A percentile compares a stretch with the other conserved stretches of the same genome.
Evolutionary conservation across 2,329 filamentous ascomycete species (phyloP).

Genomic region (Coniochaeta prunicola): DNA sequence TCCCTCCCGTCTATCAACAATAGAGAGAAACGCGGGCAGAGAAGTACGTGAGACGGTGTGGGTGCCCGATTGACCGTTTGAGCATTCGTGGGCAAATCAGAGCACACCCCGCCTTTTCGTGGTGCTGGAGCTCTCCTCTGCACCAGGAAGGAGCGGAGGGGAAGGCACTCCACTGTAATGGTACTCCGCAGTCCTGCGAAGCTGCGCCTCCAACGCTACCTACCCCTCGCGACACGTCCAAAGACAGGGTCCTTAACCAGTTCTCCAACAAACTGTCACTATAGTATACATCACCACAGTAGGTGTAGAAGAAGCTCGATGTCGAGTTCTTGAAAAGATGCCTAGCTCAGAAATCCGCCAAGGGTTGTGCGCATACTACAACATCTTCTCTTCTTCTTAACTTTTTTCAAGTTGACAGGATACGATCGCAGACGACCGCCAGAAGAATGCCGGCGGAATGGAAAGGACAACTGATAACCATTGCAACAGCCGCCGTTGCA

Average conservation of each 20-base stretch:
- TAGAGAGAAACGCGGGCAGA: background rate
- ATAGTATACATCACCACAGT: no score
- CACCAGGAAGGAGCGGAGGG: conserved; percentile 1
- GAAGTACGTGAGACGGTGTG: background rate
- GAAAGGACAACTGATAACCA: no score
- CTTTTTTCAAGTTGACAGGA: background rate
- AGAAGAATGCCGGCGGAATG: no score
- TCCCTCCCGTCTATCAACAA: no score
- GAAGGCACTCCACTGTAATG: background rate
- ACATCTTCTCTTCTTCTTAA: background rate
- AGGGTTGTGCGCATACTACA: background rate
- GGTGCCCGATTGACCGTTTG: background rate
- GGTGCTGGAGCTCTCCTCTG: background rate
- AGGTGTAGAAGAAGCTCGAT: no score
- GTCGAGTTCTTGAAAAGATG: background rate
- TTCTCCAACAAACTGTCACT: background rate
- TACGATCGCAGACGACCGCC: no score
- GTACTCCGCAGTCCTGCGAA: background rate
- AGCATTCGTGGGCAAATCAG: background rate
- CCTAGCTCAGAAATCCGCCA: background rate
- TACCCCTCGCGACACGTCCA: background rate
- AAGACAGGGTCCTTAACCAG: no score
- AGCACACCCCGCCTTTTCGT: background rate
- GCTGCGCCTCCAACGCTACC: background rate
- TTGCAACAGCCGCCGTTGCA: background rate